These are phyloP conservation scores for Fraxinus pennsylvanica DNA, from an alignment of 257 asterid genomes.

Conservation along the genomic window DNA sequence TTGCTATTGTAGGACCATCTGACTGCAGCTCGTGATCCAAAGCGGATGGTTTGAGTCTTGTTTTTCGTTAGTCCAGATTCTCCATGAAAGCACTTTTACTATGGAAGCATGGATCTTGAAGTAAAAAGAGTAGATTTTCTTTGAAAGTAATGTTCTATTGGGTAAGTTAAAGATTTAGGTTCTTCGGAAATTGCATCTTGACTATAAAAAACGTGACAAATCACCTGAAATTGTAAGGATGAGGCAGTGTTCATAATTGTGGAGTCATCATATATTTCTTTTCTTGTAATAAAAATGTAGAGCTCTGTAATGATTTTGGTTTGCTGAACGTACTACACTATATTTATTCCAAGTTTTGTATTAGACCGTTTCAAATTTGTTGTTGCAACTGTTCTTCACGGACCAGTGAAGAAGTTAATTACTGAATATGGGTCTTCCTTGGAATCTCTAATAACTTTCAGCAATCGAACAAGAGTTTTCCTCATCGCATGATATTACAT, in stretches of 20 bases:
- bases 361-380: background rate
- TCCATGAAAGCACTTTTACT: constrained; percentile 18
- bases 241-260: constrained; percentile 25
- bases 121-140: background rate
- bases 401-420: background rate
- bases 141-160: constrained; percentile 19
- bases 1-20: constrained; percentile 79
- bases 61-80: constrained; percentile 10
- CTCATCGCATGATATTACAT: background rate
- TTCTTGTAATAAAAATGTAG: constrained; percentile 22
- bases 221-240: constrained; percentile 1
- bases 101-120: constrained; percentile 19
- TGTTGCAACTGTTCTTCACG: background rate
- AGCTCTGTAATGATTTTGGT: constrained; percentile 14
- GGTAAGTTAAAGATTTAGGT: constrained; percentile 20
- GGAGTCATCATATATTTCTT: constrained; percentile 28
- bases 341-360: background rate
- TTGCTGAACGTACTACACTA: background rate
- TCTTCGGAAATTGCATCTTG: background rate
- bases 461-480: background rate
- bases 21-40: constrained; percentile 86
- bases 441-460: background rate
- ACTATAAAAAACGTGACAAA: constrained; percentile 6
- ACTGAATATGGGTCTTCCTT: background rate
- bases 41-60: constrained; percentile 52